These are phyloP conservation scores for Filosporella fistucella DNA, from an alignment of 495 filamentous ascomycete genomes.

Conservation along the genomic window DNA sequence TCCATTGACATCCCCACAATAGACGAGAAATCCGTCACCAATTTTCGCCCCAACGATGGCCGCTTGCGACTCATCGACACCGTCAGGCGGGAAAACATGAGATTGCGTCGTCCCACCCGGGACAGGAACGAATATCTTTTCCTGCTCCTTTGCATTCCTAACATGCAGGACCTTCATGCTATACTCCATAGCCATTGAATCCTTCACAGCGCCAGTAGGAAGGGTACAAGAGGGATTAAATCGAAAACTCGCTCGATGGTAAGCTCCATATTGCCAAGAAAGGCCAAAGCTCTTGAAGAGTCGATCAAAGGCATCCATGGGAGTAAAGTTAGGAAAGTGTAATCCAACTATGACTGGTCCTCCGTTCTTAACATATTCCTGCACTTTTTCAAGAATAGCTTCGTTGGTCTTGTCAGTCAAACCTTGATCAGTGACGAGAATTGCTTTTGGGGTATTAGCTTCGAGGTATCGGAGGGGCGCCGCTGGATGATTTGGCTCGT, in stretches of 20 bases:
- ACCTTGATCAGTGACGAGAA: constrained; percentile 16
- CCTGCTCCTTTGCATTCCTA: constrained; percentile 22
- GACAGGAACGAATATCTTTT: constrained; percentile 31
- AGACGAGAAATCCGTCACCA: constrained; percentile 35
- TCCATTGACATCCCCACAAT: constrained; percentile 43
- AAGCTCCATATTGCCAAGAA: constrained; percentile 33
- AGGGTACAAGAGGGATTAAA: constrained; percentile 8
- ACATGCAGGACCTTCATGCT: constrained; percentile 41
- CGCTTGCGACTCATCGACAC: constrained; percentile 28
- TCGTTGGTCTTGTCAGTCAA: constrained; percentile 1
- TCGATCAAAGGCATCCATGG: constrained; percentile 2
- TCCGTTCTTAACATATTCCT: constrained; percentile 6
- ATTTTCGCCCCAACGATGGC: constrained; percentile 31
- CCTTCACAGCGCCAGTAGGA: constrained; percentile 12
- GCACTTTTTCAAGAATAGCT: constrained; percentile 6
- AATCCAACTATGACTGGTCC: constrained; percentile 15
- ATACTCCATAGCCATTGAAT: constrained; percentile 29
- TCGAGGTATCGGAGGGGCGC: constrained; percentile 9
- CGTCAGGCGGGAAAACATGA: constrained; percentile 23
- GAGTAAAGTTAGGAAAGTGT: constrained; percentile 10
- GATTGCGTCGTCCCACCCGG: constrained; percentile 18
- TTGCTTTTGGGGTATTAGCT: constrained; percentile 11
- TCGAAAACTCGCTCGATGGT: constrained; percentile 27
- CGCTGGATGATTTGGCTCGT: constrained; percentile 8
- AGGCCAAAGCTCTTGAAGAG: constrained; percentile 25